Conservation (phyloP, 176 grass and related monocot genomes). For the Phoenix dactylifera region DNA sequence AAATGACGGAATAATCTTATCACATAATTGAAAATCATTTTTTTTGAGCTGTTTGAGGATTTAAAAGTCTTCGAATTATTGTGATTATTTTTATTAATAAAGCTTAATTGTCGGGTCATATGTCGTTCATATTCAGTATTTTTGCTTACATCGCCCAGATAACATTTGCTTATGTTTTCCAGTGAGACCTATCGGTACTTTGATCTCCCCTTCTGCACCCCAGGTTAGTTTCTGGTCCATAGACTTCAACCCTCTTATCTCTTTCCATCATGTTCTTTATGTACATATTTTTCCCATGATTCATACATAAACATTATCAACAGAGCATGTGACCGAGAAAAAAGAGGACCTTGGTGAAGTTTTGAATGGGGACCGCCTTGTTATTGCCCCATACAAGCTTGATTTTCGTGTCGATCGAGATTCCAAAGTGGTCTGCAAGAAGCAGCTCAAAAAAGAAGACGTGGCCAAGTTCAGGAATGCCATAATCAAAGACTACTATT, state of each 20-base stretch:
- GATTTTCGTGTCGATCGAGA: not conserved
- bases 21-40: no score
- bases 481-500: constrained; percentile 5
- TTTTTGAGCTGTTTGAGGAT: no score
- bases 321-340: constrained; percentile 7
- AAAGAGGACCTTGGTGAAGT: constrained; percentile 9
- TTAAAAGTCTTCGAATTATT: no score
- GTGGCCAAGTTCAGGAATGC: constrained; percentile 6
- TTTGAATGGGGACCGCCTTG: constrained; percentile 10
- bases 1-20: no score
- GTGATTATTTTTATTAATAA: no score
- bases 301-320: not conserved
- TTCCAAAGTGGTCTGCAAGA: constrained; percentile 8
- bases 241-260: not conserved
- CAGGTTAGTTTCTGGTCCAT: not conserved
- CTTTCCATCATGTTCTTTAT: not conserved
- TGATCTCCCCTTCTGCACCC: constrained; percentile 4
- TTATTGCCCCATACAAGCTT: constrained; percentile 7
- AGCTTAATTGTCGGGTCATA: no score
- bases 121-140: no score
- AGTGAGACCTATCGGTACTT: constrained; percentile 14
- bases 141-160: no score
- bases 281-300: not conserved
- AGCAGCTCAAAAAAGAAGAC: constrained; percentile 6
- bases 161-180: not conserved